A percentile compares a stretch with the other conserved stretches of the same genome.
Evolutionary conservation across 2,329 filamentous ascomycete genomes (phyloP).

Genomic region (Nigrospora sphaerica): DNA sequence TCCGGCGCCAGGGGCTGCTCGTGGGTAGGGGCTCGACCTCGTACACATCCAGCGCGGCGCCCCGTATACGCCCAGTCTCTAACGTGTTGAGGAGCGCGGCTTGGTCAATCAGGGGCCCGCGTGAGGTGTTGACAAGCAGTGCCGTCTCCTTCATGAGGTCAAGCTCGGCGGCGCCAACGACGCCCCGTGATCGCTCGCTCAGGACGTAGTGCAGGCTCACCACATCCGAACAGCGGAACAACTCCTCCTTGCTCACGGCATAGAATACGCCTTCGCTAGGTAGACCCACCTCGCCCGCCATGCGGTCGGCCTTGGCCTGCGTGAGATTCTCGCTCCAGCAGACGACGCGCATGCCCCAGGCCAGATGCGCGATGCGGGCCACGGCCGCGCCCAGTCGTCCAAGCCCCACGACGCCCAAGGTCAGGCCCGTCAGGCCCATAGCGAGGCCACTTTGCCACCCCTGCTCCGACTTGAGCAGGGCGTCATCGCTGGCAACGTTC

Average conservation of each 20-base stretch:
- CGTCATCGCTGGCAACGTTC: conserved; percentile 65
- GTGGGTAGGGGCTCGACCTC: conserved; percentile 58
- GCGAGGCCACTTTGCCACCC: conserved; percentile 66
- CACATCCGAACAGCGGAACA: conserved; percentile 60
- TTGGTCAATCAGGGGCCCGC: conserved; percentile 62
- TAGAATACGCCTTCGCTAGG: conserved; percentile 57
- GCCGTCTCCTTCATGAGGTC: conserved; percentile 56
- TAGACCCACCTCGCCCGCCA: conserved; percentile 56
- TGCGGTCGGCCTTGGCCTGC: conserved; percentile 65
- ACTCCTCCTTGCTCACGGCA: conserved; percentile 58
- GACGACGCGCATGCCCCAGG: conserved; percentile 70
- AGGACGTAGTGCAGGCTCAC: conserved; percentile 67
- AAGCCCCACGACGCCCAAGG: conserved; percentile 63
- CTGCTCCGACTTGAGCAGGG: conserved; percentile 52
- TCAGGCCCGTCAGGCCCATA: conserved; percentile 60
- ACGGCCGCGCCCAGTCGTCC: conserved; percentile 65
- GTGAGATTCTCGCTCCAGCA: conserved; percentile 77
- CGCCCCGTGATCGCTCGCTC: conserved; percentile 56
- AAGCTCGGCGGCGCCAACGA: conserved; percentile 56
- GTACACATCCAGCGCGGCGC: conserved; percentile 65
- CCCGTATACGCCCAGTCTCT: conserved; percentile 50
- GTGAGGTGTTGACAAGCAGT: conserved; percentile 62
- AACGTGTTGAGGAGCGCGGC: conserved; percentile 51
- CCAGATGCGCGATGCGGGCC: conserved; percentile 59
- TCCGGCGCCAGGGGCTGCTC: conserved; percentile 60